A percentile compares a stretch with the other conserved stretches of the same genome.
phyloP scores from a whole-genome alignment of 2,329 filamentous ascomycete genomes.

The Fusarium sp. region DNA sequence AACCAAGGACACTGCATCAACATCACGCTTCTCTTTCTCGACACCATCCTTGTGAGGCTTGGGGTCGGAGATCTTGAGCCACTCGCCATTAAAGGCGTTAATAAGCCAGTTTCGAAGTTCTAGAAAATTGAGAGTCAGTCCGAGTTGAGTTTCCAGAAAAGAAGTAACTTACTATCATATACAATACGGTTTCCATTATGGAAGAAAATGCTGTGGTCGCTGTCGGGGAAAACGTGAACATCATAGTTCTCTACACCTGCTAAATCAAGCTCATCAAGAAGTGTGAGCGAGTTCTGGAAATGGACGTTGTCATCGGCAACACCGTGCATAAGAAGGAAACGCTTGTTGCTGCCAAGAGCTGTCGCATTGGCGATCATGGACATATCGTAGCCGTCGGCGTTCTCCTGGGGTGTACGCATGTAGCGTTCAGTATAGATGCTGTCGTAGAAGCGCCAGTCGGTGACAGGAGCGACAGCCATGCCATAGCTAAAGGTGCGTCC shows the following conservation, averaged over 20 bases:
- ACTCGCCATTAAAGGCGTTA: conserved; percentile 98
- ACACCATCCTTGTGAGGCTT: conserved; percentile 57
- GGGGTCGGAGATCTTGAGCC: conserved; percentile 72
- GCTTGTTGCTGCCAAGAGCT: conserved; percentile 79
- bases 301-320: conserved; percentile 98
- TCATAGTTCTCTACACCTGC: conserved; percentile 92
- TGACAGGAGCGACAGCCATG: conserved; percentile 98
- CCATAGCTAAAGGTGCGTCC: conserved; percentile 94
- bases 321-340: conserved; percentile 96
- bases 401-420: conserved; percentile 93
- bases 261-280: conserved; percentile 89
- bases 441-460: conserved; percentile 97
- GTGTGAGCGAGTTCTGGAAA: conserved; percentile 89
- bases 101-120: conserved; percentile 91
- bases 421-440: conserved; percentile 95
- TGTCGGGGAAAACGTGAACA: conserved; percentile 95
- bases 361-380: conserved; percentile 80
- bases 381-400: conserved; percentile 79
- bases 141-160: background rate
- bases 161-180: conserved; percentile 81
- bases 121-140: conserved; percentile 50
- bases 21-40: conserved; percentile 40
- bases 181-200: conserved; percentile 93
- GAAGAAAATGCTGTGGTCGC: conserved; percentile 94
- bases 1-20: background rate